phyloP scores from a whole-genome alignment of 2,329 filamentous ascomycete species.

The Pezicula radicicola region DNA sequence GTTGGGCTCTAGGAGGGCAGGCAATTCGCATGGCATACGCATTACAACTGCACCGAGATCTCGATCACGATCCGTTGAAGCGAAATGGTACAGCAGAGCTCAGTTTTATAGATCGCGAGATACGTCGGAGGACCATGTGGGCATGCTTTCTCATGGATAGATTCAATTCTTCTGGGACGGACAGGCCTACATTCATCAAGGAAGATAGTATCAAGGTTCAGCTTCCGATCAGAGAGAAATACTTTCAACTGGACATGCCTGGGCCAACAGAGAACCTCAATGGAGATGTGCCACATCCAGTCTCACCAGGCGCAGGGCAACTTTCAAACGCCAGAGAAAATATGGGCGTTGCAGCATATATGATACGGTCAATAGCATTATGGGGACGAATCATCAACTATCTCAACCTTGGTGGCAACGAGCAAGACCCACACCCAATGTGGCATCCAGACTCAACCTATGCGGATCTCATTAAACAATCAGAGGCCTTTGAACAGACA shows the following conservation, averaged over 20 bases:
- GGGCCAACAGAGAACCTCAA: slow-evolving; percentile 81
- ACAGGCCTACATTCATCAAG: slow-evolving; percentile 85
- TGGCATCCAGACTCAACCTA: slow-evolving; percentile 83
- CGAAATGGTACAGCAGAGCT: slow-evolving; percentile 61
- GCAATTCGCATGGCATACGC: slow-evolving; percentile 97
- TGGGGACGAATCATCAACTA: slow-evolving; percentile 92
- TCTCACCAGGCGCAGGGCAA: slow-evolving; percentile 61
- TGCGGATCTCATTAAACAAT: slow-evolving; percentile 64
- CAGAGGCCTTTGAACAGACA: slow-evolving; percentile 64
- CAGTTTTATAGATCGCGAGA: slow-evolving; percentile 91
- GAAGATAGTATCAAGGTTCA: slow-evolving; percentile 89
- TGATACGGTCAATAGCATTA: slow-evolving; percentile 78
- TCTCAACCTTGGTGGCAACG: slow-evolving; percentile 84
- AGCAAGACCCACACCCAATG: slow-evolving; percentile 71
- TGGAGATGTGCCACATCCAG: slow-evolving; percentile 63
- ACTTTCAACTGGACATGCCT: slow-evolving; percentile 88
- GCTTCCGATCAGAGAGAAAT: slow-evolving; percentile 83
- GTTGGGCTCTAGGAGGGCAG: slow-evolving; percentile 93
- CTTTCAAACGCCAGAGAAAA: slow-evolving; percentile 69
- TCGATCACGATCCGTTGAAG: slow-evolving; percentile 76
- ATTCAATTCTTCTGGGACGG: slow-evolving; percentile 93
- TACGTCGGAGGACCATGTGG: slow-evolving; percentile 94
- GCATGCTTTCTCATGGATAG: slow-evolving; percentile 96
- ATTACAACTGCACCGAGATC: slow-evolving; percentile 85
- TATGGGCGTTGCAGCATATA: slow-evolving; percentile 92